Conservation (phyloP, 768 basidiomycete genomes). For the Leccinum olivaceopallidum region DNA sequence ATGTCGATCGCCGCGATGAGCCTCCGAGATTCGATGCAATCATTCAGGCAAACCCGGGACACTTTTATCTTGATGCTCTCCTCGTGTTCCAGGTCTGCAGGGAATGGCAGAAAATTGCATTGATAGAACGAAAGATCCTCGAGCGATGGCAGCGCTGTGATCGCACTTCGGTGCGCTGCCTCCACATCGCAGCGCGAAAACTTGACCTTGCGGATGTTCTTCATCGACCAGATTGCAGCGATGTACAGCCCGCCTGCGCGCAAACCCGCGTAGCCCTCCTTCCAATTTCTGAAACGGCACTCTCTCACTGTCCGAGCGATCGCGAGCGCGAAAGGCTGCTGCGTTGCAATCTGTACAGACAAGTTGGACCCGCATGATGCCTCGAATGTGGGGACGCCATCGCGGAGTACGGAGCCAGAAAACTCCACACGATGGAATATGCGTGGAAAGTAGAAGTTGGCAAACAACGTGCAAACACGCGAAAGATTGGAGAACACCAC, state of each 20-base stretch:
- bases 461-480: constrained; percentile 45
- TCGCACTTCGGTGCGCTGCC: constrained; percentile 14
- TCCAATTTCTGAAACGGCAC: constrained; percentile 8
- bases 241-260: constrained; percentile 1
- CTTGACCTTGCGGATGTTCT: constrained; percentile 13
- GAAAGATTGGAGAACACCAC: constrained; percentile 30
- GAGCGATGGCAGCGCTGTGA: constrained; percentile 16
- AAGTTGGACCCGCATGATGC: not conserved
- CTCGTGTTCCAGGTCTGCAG: not conserved
- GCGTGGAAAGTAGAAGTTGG: constrained; percentile 38
- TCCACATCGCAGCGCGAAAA: constrained; percentile 15
- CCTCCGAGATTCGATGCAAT: not conserved
- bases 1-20: not conserved
- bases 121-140: constrained; percentile 13
- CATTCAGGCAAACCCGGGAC: not conserved
- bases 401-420: constrained; percentile 14
- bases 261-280: not conserved
- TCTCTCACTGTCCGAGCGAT: not conserved
- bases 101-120: not conserved
- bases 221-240: constrained; percentile 15
- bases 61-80: not conserved
- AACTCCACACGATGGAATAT: constrained; percentile 37
- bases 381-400: not conserved
- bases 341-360: not conserved
- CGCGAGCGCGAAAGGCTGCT: not conserved